Conservation (phyloP, 2,329 filamentous ascomycete genomes). For the Microsporum audouinii region DNA sequence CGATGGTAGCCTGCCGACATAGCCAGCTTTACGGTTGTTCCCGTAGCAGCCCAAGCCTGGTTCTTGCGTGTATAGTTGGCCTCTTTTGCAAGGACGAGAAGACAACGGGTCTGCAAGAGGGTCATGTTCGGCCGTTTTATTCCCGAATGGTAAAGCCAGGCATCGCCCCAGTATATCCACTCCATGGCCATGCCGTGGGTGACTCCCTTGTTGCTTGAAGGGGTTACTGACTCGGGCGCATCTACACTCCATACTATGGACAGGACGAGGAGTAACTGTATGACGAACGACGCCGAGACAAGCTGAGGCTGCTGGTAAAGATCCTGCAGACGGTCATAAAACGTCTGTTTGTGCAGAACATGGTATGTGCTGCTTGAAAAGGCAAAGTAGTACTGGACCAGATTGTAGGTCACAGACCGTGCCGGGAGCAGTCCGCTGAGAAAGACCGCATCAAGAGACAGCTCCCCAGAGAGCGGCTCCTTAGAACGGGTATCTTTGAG, state of each 20-base stretch:
- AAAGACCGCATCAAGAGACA: conserved; percentile 21
- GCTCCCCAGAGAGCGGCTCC: conserved; percentile 23
- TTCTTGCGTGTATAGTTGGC: conserved; percentile 43
- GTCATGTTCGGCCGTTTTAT: conserved; percentile 43
- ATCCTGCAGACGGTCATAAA: conserved; percentile 27
- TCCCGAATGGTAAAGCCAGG: conserved; percentile 68
- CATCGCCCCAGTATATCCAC: conserved; percentile 84
- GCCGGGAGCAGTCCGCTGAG: conserved; percentile 27
- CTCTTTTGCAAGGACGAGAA: conserved; percentile 41
- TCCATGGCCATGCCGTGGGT: conserved; percentile 35
- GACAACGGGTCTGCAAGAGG: conserved; percentile 41
- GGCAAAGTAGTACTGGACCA: conserved; percentile 29
- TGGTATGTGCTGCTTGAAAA: conserved; percentile 32
- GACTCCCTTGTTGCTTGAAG: not conserved
- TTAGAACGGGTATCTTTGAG: conserved; percentile 17
- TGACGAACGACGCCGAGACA: conserved; percentile 24
- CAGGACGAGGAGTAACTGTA: conserved; percentile 29
- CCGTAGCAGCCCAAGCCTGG: conserved; percentile 42
- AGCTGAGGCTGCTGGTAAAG: conserved; percentile 25
- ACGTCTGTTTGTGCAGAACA: conserved; percentile 32
- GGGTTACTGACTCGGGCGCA: not conserved
- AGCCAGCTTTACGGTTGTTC: conserved; percentile 41
- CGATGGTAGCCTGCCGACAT: conserved; percentile 44
- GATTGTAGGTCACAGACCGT: conserved; percentile 26
- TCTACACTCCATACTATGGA: conserved; percentile 28